Evolutionary conservation across 306 rosid genomes (phyloP).

Genomic region (Lithocarpus polystachyus): DNA sequence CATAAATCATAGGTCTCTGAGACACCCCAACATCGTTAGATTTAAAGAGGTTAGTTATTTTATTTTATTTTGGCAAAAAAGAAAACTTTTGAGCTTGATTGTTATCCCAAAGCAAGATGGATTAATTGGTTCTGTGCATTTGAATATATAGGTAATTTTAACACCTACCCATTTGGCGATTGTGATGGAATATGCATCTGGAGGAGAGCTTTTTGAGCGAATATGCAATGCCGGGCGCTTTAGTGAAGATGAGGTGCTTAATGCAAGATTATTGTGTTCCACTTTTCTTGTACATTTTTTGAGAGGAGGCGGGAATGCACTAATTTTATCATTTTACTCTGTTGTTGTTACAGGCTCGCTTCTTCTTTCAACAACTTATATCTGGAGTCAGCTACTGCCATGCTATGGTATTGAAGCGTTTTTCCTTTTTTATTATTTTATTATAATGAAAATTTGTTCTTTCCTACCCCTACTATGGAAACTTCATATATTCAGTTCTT

Average conservation of each 20-base stretch:
- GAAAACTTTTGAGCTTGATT: not conserved
- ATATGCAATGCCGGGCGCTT: constrained; percentile 77
- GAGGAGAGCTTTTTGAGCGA: constrained; percentile 84
- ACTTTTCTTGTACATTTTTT: not conserved
- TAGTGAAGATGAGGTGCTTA: constrained; percentile 77
- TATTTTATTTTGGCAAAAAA: not conserved
- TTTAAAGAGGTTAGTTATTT: constrained; percentile 72
- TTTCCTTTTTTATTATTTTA: not conserved
- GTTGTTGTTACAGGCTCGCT: constrained; percentile 69
- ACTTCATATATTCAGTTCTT: not conserved
- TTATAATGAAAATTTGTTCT: not conserved
- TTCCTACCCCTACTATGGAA: not conserved
- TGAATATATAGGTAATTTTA: constrained; percentile 54
- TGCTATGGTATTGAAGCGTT: constrained; percentile 64
- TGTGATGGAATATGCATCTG: constrained; percentile 95
- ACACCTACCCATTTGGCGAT: constrained; percentile 96
- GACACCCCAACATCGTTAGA: constrained; percentile 87
- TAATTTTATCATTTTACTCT: not conserved
- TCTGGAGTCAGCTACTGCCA: constrained; percentile 96
- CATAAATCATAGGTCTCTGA: constrained; percentile 86
- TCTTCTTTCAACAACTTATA: constrained; percentile 95
- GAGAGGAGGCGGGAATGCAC: not conserved
- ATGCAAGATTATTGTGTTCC: constrained; percentile 9
- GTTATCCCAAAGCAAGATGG: not conserved
- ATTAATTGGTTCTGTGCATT: not conserved